Evolutionary conservation across 495 filamentous ascomycete species (phyloP), one percentile per base, ranked within the genome.

Genomic region (Aspergillus saccharolyticus): DNA sequence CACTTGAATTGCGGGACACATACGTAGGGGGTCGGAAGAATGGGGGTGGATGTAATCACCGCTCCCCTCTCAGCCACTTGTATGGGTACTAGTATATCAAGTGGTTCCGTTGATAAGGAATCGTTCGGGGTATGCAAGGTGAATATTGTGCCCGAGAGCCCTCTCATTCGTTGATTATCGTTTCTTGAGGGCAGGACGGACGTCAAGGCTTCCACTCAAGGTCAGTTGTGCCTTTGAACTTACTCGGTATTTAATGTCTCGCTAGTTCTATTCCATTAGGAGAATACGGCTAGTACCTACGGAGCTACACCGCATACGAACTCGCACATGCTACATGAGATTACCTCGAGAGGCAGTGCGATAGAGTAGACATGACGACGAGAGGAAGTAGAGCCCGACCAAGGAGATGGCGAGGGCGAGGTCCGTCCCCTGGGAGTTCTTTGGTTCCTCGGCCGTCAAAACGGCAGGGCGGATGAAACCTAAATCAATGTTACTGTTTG

Each of bases 401-500:
- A 48, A 14, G 49, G 17, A 18, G 20, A 28, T 39, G 33, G 25
- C 9, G 33, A 39, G 33, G 44, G 16, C 6, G n/a, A n/a, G n/a
- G n/a, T n/a, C n/a, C n/a, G n/a, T n/a, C n/a, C n/a, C 44, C 19
- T 19, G 4, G 21, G 22, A 25, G 12, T 39, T 49, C 46, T 51
- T 28, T 53, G 21, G 43, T 60, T 42, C 21, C 54, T 42, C 52
- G 42, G 44, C 25, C 25, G 42, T 52, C 16, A 45, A 18, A 56
- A 53, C 12, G 50, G 22, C 25, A 52, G 25, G 51, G 57, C 55
- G 54, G 55, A 60, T 53, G 49, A 56, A 57, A 56, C 57, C 55
- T 57, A 52, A 64, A 55, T 53, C 52, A 45, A 42, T 42, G 52
- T 52, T 53, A 55, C 52, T 53, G 39, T 49, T 19, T 18, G 17